Base-by-base conservation (phyloP, 2,329 filamentous ascomycete species). In the Pseudofabraea citricarpa region DNA sequence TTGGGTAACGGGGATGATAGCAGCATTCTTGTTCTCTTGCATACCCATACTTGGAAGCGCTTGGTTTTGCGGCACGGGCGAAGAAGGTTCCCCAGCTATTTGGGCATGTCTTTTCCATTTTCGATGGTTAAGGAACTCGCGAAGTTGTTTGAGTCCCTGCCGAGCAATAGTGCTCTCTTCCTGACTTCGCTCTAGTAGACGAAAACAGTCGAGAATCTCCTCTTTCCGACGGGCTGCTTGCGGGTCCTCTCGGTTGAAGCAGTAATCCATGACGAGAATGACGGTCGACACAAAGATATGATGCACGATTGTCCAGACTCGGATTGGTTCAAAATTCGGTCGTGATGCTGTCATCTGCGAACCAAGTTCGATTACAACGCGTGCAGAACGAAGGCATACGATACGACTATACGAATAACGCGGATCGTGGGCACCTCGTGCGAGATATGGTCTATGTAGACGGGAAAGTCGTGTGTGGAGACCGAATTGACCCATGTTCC, bases 231-330 rank as follows among this genome's bases (percentile, higher is more conserved):
- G 55, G 23, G 53, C 53, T 12, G 59, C 55, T 8, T 62, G 50
- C 7, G 59, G 50, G 7, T 58, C 53, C 2, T 49, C 50, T 15
- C 53, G 57, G 27, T 61, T 57, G 31, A 62, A 56, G 36, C 63
- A 66, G 16, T 63, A 54, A 27, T 68, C 65, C 53, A 68, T 61
- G 6, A 68, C 52, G 1, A 68, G 54, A 2, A 66, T 61, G 12
- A 65, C 59, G 7, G 58, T 62, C 1, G 64, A 63, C 47, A 68
- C 60, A 44, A 65, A 67, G 0, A 68, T 49, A 33, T 56, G 54
- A 29, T 60, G 59, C 20, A 63, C 52, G 9, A 66, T 32, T 15
- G 57, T 51, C 26, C 59, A 60, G 3, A 61, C 56, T 4, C 60
- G 53, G 13, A 50, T 42, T 21, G 53, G 35, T 0, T 53, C 45